Conservation (phyloP, 2,329 filamentous ascomycete genomes). For the Sporothrix variecibatus region DNA sequence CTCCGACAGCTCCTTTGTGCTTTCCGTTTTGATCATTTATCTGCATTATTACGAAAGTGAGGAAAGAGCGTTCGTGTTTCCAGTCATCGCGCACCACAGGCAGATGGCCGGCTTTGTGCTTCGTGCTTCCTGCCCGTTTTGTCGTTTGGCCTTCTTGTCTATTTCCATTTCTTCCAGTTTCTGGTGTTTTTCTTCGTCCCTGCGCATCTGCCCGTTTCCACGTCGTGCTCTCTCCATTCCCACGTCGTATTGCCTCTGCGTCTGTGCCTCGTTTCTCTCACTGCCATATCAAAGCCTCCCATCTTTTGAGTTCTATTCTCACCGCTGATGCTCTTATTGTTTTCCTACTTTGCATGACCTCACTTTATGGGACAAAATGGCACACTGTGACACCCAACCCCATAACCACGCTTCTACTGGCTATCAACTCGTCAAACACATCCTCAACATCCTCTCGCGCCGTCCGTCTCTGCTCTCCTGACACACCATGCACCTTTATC, state of each 20-base stretch:
- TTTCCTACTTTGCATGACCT: slow-evolving; percentile 1
- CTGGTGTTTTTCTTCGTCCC: not conserved
- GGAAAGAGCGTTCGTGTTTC: slow-evolving; percentile 13
- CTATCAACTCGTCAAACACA: not conserved
- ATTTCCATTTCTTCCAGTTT: not conserved
- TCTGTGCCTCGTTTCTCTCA: slow-evolving; percentile 9
- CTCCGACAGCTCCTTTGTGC: not conserved
- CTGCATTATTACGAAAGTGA: not conserved
- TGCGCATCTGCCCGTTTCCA: not conserved
- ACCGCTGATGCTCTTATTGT: not conserved
- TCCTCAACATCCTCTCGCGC: not conserved
- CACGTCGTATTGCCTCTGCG: slow-evolving; percentile 13
- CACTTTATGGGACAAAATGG: not conserved
- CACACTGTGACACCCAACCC: not conserved
- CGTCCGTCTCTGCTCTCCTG: not conserved
- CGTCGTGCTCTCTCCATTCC: not conserved
- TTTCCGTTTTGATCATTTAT: not conserved
- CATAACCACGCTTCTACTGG: not conserved
- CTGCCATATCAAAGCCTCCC: not conserved
- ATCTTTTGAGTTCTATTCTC: not conserved
- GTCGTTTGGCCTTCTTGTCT: not conserved
- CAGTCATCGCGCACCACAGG: not conserved
- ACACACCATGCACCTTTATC: not conserved
- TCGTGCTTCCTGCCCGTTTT: slow-evolving; percentile 9
- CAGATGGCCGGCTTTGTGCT: not conserved